Evolutionary conservation across 75 land plant species (phyloP).

Genomic region (Ceratopteris richardii): DNA sequence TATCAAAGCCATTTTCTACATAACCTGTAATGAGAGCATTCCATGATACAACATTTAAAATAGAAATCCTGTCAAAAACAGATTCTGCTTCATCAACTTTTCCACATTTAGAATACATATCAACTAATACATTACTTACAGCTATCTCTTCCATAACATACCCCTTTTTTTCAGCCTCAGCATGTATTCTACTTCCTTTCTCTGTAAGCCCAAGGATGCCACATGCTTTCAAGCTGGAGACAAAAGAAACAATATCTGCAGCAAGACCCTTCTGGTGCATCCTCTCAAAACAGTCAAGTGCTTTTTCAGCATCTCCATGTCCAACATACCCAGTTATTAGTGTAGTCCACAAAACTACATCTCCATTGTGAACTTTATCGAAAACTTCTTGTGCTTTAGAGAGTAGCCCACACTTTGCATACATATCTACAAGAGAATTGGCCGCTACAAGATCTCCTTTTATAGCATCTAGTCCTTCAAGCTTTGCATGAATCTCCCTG

Average conservation of each 20-base stretch:
- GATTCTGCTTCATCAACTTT: constrained; percentile 25
- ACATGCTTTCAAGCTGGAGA: constrained; percentile 35
- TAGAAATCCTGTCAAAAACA: constrained; percentile 23
- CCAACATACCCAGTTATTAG: constrained; percentile 35
- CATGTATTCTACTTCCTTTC: constrained; percentile 50
- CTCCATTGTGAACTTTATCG: constrained; percentile 31
- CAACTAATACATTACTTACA: constrained; percentile 49
- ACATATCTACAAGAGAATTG: constrained; percentile 36
- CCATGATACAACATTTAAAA: constrained; percentile 40
- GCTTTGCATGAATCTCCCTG: constrained; percentile 45
- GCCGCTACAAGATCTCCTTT: constrained; percentile 21
- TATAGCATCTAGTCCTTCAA: constrained; percentile 16
- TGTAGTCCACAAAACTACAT: constrained; percentile 40
- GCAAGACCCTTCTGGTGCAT: constrained; percentile 19
- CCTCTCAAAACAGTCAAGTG: constrained; percentile 15
- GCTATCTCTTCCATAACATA: constrained; percentile 17
- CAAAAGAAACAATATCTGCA: constrained; percentile 21
- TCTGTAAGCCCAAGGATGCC: constrained; percentile 36
- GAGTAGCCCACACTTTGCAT: constrained; percentile 19
- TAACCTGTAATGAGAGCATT: constrained; percentile 52
- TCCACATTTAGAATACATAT: constrained; percentile 51
- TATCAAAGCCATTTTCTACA: constrained; percentile 12
- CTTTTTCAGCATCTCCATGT: constrained; percentile 22
- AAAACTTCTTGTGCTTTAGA: constrained; percentile 25
- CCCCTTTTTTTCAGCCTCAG: constrained; percentile 20